These are phyloP conservation scores for Trifolium pratense DNA, from an alignment of 306 rosid species.

Conservation along the genomic window DNA sequence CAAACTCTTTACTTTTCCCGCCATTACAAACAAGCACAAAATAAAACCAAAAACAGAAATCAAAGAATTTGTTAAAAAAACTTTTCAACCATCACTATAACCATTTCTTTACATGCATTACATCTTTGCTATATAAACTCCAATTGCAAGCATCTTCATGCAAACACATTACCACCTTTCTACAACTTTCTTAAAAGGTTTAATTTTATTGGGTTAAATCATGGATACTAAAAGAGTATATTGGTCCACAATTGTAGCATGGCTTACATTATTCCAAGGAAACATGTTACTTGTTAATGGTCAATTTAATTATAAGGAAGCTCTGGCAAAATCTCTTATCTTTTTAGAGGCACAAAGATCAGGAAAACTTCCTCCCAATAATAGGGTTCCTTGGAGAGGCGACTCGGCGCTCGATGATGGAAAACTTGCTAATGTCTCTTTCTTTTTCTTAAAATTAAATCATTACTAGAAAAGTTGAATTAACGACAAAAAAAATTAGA, in stretches of 20 bases:
- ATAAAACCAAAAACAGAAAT: conserved; percentile 3
- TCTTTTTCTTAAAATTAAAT: background rate
- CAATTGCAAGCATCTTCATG: background rate
- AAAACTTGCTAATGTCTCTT: conserved; percentile 52
- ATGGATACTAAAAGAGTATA: conserved; percentile 41
- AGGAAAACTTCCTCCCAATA: conserved; percentile 76
- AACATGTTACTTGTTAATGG: conserved; percentile 48
- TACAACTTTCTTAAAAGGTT: background rate
- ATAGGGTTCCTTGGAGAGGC: conserved; percentile 83
- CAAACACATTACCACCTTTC: conserved; percentile 7
- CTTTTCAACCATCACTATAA: conserved; percentile 16
- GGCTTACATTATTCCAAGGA: conserved; percentile 59
- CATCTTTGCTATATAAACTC: conserved; percentile 22
- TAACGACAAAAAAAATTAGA: background rate
- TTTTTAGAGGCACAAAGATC: conserved; percentile 93
- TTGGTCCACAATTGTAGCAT: conserved; percentile 55
- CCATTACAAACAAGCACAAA: conserved; percentile 15
- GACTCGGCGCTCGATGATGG: conserved; percentile 92
- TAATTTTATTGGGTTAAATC: background rate
- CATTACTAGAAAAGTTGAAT: background rate
- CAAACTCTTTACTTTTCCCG: conserved; percentile 23
- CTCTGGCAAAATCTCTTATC: conserved; percentile 76
- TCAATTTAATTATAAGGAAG: conserved; percentile 68
- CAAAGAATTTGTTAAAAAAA: conserved; percentile 8
- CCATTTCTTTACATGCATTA: background rate